A percentile compares a stretch with the other conserved stretches of the same genome.
These are phyloP conservation scores for Vitis cinerea DNA, from an alignment of 164 flowering plant species.

Conservation along the genomic window DNA sequence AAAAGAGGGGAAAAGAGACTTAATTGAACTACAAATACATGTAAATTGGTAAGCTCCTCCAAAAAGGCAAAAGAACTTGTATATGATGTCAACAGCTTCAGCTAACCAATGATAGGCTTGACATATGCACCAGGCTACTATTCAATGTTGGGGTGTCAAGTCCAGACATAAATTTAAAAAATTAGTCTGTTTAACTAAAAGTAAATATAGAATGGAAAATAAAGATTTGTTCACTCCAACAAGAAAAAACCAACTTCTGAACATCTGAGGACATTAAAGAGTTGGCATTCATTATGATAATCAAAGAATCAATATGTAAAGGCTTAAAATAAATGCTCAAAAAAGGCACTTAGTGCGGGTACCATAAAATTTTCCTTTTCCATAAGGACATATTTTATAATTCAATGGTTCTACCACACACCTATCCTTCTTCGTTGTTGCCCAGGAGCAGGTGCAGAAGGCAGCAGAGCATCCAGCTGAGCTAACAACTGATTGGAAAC, in stretches of 20 bases:
- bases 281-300: too few species aligned
- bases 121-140: not conserved
- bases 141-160: too few species aligned
- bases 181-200: not conserved
- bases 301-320: not conserved
- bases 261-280: not conserved
- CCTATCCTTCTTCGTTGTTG: constrained; percentile 80
- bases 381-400: not conserved
- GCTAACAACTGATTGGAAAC: constrained; percentile 47
- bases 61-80: not conserved
- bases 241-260: not conserved
- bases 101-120: not conserved
- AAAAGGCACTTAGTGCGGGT: not conserved
- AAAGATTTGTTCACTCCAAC: not conserved
- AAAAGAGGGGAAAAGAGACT: not conserved
- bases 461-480: constrained; percentile 72
- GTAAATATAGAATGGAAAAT: not conserved
- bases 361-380: too few species aligned
- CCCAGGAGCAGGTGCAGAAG: constrained; percentile 59
- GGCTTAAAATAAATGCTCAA: not conserved
- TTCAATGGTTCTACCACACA: constrained; percentile 19
- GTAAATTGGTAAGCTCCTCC: not conserved
- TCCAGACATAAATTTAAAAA: too few species aligned
- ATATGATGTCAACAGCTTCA: not conserved
- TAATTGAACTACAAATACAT: not conserved